Conservation (phyloP, 2,329 filamentous ascomycete species). For the Metarhizium brunneum region DNA sequence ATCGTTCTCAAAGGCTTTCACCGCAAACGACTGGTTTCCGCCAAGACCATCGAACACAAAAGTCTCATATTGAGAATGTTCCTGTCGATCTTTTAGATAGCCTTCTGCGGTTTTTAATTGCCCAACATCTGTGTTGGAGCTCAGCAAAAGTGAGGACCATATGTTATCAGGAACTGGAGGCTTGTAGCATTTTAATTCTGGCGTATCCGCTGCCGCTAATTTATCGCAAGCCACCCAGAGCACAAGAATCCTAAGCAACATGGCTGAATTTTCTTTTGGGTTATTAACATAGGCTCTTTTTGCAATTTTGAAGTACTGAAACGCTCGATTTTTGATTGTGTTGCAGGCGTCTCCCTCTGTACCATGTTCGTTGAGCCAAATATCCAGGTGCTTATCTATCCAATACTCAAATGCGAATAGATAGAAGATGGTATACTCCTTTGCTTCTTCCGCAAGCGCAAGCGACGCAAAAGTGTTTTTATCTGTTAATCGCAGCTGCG, state of each 20-base stretch:
- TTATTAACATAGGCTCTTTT: constrained; percentile 23
- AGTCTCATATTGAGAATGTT: not conserved
- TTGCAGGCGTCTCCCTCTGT: constrained; percentile 15
- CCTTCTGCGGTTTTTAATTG: not conserved
- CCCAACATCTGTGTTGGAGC: constrained; percentile 31
- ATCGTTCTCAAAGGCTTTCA: not conserved
- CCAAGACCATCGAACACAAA: not conserved
- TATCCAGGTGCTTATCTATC: constrained; percentile 29
- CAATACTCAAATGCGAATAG: constrained; percentile 38
- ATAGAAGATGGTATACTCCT: not conserved
- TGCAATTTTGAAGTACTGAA: constrained; percentile 23
- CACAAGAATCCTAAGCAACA: constrained; percentile 45
- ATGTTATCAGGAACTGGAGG: constrained; percentile 28
- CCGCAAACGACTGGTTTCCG: not conserved
- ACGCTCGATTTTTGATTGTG: constrained; percentile 19
- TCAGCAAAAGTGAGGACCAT: constrained; percentile 35
- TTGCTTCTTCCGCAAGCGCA: not conserved
- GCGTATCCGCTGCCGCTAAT: constrained; percentile 26
- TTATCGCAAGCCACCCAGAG: constrained; percentile 50
- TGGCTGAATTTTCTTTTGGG: constrained; percentile 38
- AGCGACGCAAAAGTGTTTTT: not conserved
- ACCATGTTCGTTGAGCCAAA: constrained; percentile 24
- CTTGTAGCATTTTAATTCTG: constrained; percentile 35
- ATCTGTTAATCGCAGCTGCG: not conserved
- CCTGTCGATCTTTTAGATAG: constrained; percentile 14